Base-by-base conservation (phyloP, 371 early-diverging fungal genomes). In the Entomophthora muscae region DNA sequence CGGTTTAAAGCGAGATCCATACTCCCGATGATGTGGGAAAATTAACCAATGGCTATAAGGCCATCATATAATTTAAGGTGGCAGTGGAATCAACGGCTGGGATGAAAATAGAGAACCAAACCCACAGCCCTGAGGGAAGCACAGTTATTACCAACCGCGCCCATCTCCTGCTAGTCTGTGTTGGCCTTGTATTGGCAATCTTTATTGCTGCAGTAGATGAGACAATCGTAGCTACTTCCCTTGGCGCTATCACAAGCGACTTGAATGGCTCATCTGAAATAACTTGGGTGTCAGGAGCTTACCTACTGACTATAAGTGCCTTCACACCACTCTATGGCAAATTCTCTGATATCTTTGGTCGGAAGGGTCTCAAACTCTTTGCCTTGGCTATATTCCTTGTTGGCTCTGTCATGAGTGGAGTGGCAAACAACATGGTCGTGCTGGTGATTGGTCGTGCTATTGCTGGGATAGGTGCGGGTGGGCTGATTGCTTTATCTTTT, bases 401-500 rank as follows among this genome's bases (percentile, higher is more conserved):
- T 1, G 83, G 83, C 2, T 75, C 75, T 1, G 75, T 76, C 0
- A 67, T 76, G 1, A 78, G 80, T 51, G 83, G 83, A n/a, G 73
- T 71, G 22, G 74, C 83, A 1, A 72, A 52, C 0, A 69, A 64
- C 64, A 79, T 86, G 74, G 80, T 78, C 24, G 73, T 81, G 73
- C 70, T 88, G n/a, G 85, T 85, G 61, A 71, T 76, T 52, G 76
- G 75, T 32, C 76, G 85, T 5, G 83, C 82, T 0, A 64, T 82
- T 52, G 75, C 78, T 51, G 83, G 83, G 0, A 67, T 78, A 2
- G 88, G 88, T 12, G 88, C 78, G 2, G 88, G 87, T 1, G 93
- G 93, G 0, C 68, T 91, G n/a, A 67, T 83, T 52, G 67, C 77
- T 0, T 64, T 87, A 30, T 76, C 79, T 22, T 76, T 85, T 61